Evolutionary conservation across 2,329 filamentous ascomycete species (phyloP).

Genomic region (Neonectria hederae): DNA sequence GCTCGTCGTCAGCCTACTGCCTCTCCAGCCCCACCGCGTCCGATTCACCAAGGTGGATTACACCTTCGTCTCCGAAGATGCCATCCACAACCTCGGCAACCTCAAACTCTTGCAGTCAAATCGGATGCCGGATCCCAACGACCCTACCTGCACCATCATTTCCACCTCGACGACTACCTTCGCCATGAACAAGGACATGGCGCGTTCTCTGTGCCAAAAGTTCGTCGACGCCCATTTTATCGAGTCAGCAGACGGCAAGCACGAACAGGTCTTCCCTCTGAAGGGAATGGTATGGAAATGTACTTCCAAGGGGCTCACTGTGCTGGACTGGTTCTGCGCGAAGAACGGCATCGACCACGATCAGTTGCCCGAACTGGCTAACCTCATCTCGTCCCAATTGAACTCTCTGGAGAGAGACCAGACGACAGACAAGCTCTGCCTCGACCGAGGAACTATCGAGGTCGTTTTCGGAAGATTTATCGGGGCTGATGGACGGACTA

Average conservation of each 20-base stretch:
- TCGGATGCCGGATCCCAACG: slow-evolving; percentile 97
- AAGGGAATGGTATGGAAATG: slow-evolving; percentile 90
- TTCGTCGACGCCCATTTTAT: slow-evolving; percentile 96
- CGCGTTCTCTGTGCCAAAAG: slow-evolving; percentile 89
- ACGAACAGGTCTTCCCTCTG: slow-evolving; percentile 81
- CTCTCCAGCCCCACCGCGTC: slow-evolving; percentile 86
- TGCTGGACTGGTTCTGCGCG: slow-evolving; percentile 90
- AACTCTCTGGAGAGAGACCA: slow-evolving; percentile 88
- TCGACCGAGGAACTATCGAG: slow-evolving; percentile 87
- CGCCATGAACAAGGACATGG: slow-evolving; percentile 99
- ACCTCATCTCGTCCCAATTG: slow-evolving; percentile 82
- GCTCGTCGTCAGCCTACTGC: slow-evolving; percentile 87
- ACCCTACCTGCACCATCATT: slow-evolving; percentile 92
- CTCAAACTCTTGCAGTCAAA: slow-evolving; percentile 99
- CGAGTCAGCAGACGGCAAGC: slow-evolving; percentile 89
- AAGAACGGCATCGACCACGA: slow-evolving; percentile 94
- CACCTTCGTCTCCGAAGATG: slow-evolving; percentile 95
- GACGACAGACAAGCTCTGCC: slow-evolving; percentile 85
- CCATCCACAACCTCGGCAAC: slow-evolving; percentile 95
- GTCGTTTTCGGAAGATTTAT: slow-evolving; percentile 94
- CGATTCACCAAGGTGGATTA: slow-evolving; percentile 90
- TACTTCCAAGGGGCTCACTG: slow-evolving; percentile 94
- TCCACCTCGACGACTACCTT: slow-evolving; percentile 98
- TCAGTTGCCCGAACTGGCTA: slow-evolving; percentile 85
- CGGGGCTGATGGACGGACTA: slow-evolving; percentile 81